Percentiles rank a stretch among this genome's conserved stretches.
phyloP scores from a whole-genome alignment of 768 basidiomycete species.

The Termitomyces sp. region DNA sequence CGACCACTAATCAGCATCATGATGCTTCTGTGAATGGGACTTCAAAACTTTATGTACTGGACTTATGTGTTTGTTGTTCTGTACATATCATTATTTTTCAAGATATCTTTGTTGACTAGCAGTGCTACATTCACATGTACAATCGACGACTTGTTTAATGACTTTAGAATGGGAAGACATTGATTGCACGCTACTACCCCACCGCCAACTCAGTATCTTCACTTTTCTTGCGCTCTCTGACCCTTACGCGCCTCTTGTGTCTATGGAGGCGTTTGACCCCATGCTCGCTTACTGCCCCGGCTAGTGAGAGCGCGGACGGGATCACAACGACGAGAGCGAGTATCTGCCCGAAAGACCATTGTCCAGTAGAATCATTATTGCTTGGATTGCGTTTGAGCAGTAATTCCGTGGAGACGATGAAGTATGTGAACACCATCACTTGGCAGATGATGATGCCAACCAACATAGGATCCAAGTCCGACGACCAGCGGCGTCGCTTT shows the following conservation, averaged over 20 bases:
- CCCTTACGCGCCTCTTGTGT: constrained; percentile 9
- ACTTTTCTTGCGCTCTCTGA: not conserved
- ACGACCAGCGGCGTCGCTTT: constrained; percentile 26
- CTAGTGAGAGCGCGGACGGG: constrained; percentile 30
- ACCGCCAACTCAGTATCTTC: not conserved
- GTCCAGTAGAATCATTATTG: constrained; percentile 14
- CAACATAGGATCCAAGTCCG: constrained; percentile 33
- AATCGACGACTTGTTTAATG: not conserved
- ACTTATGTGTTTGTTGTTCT: not conserved
- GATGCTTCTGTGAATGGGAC: not conserved
- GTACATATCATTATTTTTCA: not conserved
- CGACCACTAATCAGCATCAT: constrained; percentile 36
- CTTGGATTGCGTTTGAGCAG: constrained; percentile 25
- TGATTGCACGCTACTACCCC: not conserved
- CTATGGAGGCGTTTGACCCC: constrained; percentile 25
- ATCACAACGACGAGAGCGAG: constrained; percentile 34
- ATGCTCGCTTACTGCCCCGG: constrained; percentile 24
- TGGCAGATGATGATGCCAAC: constrained; percentile 33
- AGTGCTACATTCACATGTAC: not conserved
- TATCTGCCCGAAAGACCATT: constrained; percentile 39
- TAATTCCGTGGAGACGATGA: constrained; percentile 33
- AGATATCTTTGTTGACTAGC: not conserved
- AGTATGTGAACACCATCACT: constrained; percentile 31
- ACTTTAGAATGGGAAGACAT: not conserved
- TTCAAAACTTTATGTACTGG: not conserved